Percentiles rank a stretch among this genome's conserved stretches.
Conservation (phyloP, 2,329 filamentous ascomycete species). For the Colletotrichum zoysiae region DNA sequence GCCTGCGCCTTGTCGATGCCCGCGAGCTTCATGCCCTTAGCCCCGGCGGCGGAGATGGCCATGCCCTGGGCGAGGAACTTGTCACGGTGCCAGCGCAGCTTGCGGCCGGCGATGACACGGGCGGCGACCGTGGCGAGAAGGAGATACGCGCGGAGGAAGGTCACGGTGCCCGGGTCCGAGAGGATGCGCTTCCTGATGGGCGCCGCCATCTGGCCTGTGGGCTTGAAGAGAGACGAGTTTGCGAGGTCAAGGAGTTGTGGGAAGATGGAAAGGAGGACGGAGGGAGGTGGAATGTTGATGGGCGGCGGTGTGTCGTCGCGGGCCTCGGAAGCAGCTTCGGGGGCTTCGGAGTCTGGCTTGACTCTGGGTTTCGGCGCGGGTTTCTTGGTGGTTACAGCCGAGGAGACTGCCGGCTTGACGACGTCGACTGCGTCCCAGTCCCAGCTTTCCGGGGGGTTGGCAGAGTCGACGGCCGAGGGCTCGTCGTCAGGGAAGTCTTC, state of each 20-base stretch:
- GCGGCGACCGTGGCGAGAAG: constrained; percentile 75
- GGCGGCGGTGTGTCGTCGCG: constrained; percentile 69
- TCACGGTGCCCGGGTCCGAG: constrained; percentile 70
- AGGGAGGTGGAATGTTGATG: constrained; percentile 90
- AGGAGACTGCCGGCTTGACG: constrained; percentile 41
- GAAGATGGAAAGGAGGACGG: constrained; percentile 83
- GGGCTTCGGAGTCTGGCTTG: background rate
- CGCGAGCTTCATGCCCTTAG: constrained; percentile 91
- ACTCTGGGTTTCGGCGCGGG: constrained; percentile 1
- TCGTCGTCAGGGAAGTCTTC: constrained; percentile 55
- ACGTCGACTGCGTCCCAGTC: constrained; percentile 62
- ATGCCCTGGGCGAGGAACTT: constrained; percentile 86
- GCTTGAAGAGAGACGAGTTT: constrained; percentile 73
- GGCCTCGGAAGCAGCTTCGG: constrained; percentile 1
- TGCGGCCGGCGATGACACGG: constrained; percentile 87
- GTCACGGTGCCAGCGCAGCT: constrained; percentile 91
- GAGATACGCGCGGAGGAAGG: constrained; percentile 75
- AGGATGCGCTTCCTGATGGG: constrained; percentile 73
- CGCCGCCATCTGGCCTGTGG: constrained; percentile 68
- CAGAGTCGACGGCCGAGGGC: constrained; percentile 42
- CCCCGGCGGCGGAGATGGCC: constrained; percentile 82
- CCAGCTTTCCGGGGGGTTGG: constrained; percentile 55
- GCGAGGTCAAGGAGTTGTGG: constrained; percentile 77
- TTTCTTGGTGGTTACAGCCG: constrained; percentile 11
- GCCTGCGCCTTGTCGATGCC: constrained; percentile 86